Evolutionary conservation across 495 filamentous ascomycete species (phyloP).

Genomic region (Platismatia glauca): DNA sequence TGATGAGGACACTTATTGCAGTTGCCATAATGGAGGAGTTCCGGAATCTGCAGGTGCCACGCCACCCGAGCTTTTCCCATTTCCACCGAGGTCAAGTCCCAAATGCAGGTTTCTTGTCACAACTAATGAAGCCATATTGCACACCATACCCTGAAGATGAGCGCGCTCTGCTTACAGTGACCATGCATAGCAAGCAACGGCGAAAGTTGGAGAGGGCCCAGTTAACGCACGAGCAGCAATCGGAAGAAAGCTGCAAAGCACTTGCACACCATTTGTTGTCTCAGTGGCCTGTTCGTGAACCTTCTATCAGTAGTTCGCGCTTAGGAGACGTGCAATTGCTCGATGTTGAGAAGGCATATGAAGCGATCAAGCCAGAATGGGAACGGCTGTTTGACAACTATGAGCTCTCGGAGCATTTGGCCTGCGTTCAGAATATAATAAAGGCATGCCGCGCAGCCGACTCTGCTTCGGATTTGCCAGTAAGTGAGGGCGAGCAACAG

Average conservation of each 20-base stretch:
- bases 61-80: slow-evolving; percentile 24
- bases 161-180: slow-evolving; percentile 18
- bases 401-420: slow-evolving; percentile 36
- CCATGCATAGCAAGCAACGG: slow-evolving; percentile 21
- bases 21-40: slow-evolving; percentile 32
- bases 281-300: slow-evolving; percentile 36
- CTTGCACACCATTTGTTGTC: slow-evolving; percentile 28
- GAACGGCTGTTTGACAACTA: slow-evolving; percentile 36
- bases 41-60: slow-evolving; percentile 28
- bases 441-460: slow-evolving; percentile 13
- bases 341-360: slow-evolving; percentile 30
- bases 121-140: slow-evolving; percentile 25
- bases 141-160: slow-evolving; percentile 23
- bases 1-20: slow-evolving; percentile 32
- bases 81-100: slow-evolving; percentile 27
- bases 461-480: not conserved
- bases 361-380: slow-evolving; percentile 41
- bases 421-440: slow-evolving; percentile 33
- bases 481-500: not conserved
- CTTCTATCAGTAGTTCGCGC: slow-evolving; percentile 23
- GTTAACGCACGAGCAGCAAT: slow-evolving; percentile 24
- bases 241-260: slow-evolving; percentile 21
- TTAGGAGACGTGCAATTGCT: slow-evolving; percentile 25
- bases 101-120: slow-evolving; percentile 18
- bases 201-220: slow-evolving; percentile 22